Base-by-base conservation (phyloP, 2,329 filamentous ascomycete genomes). In the Diaporthe destruens region DNA sequence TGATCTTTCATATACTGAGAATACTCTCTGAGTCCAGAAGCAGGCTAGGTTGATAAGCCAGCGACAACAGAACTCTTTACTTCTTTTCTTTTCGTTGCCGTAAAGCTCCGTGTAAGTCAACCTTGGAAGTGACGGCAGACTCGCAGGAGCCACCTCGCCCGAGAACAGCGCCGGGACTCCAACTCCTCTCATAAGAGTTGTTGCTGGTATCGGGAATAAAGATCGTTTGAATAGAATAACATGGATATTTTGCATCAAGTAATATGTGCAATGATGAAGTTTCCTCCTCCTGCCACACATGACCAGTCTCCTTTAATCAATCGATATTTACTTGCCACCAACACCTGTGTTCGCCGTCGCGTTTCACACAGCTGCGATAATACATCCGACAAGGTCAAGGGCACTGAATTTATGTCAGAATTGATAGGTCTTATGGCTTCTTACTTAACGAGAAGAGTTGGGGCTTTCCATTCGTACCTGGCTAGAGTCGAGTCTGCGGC, bases 251-350 rank as follows among this genome's bases (percentile, higher is more conserved):
- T 29, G 18, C n/a, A 23, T 23, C 7, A 23, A 49, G 6, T 63
- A 63, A 65, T 23, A 65, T 65, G 29, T 65, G 59, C 32, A 4
- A 20, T 36, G 25, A 51, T 51, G 20, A 65, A 65, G n/a, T 20
- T 3, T 18, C 9, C 18, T 29, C 5, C 56, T 3, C 18, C 47
- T 7, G 20, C 6, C 18, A 23, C 25, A n/a, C 11, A 12, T n/a
- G 39, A 47, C 14, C 25, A n/a, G 57, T 16, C 57, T 5, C 23
- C 18, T 23, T 3, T 20, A 2, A 29, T 29, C 29, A 29, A 29
- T 29, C 5, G 7, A n/a, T 23, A 23, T 49, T 49, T 23, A 49
- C 20, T 49, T 49, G 44, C 44, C 44, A 12, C 44, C 44, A 49
- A 9, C 20, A 49, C 8, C n/a, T 47, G 44, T 49, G 2, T 18